These are phyloP conservation scores for Cyclostephanos tholiformis DNA, from an alignment of 108 stramenopile genomes.

Conservation along the genomic window DNA sequence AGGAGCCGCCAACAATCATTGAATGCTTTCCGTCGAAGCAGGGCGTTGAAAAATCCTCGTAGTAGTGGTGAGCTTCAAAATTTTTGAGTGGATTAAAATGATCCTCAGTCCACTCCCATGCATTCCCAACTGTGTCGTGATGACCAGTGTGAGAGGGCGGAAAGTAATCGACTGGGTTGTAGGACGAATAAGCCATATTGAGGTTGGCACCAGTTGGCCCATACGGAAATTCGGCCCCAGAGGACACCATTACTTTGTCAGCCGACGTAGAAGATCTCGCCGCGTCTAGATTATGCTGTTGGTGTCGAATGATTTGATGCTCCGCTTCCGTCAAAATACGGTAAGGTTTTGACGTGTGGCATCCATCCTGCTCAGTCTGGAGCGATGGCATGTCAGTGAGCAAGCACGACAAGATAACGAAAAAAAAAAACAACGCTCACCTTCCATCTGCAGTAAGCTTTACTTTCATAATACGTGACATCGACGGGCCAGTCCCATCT, in stretches of 20 bases:
- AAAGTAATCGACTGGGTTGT: constrained; percentile 79
- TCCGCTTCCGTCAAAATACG: constrained; percentile 92
- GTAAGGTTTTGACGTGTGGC: constrained; percentile 62
- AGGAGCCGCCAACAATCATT: constrained; percentile 93
- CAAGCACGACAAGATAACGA: constrained; percentile 1
- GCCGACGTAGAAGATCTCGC: constrained; percentile 57
- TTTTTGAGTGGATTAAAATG: constrained; percentile 89
- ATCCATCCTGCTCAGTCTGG: constrained; percentile 61
- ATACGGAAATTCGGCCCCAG: constrained; percentile 62
- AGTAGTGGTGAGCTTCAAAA: constrained; percentile 86
- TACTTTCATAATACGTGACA: constrained; percentile 93
- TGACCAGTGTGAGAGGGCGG: constrained; percentile 76
- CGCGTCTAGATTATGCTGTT: constrained; percentile 63
- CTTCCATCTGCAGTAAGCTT: constrained; percentile 93
- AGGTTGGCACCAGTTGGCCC: constrained; percentile 65
- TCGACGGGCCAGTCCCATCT: constrained; percentile 95
- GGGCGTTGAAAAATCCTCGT: constrained; percentile 94
- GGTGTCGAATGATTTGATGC: constrained; percentile 82
- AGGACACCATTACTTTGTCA: constrained; percentile 74
- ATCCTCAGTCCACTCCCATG: constrained; percentile 97
- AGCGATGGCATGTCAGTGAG: constrained; percentile 3
- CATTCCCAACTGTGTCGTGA: constrained; percentile 87
- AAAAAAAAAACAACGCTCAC: constrained; percentile 26
- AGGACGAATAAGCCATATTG: constrained; percentile 82
- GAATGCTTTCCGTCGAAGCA: constrained; percentile 96